Evolutionary conservation across 2,329 filamentous ascomycete genomes (phyloP).

Genomic region (Dactylella cylindrospora): DNA sequence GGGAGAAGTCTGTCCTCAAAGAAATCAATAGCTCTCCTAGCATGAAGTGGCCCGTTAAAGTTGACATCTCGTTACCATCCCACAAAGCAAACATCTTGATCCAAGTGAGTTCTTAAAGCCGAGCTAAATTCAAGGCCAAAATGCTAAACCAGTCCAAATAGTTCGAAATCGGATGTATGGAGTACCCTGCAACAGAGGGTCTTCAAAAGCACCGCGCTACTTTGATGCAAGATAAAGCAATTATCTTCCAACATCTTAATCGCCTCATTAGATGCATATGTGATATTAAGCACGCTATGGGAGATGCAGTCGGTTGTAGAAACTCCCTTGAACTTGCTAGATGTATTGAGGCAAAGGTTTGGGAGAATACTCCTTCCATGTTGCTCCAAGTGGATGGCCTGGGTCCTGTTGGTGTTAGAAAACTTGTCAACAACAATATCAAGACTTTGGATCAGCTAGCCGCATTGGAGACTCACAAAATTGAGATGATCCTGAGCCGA

Average conservation of each 20-base stretch:
- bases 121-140: background rate
- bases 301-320: slow-evolving; percentile 68
- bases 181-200: slow-evolving; percentile 63
- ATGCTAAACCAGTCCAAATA: slow-evolving; percentile 2
- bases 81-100: slow-evolving; percentile 78
- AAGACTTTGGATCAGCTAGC: slow-evolving; percentile 71
- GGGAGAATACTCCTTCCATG: slow-evolving; percentile 80
- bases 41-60: slow-evolving; percentile 71
- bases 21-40: slow-evolving; percentile 69
- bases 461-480: slow-evolving; percentile 65
- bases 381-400: slow-evolving; percentile 80
- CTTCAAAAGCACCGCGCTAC: slow-evolving; percentile 60
- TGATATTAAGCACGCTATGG: slow-evolving; percentile 66
- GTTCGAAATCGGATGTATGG: slow-evolving; percentile 67
- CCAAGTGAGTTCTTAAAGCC: slow-evolving; percentile 55
- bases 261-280: slow-evolving; percentile 73
- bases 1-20: slow-evolving; percentile 70
- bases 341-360: slow-evolving; percentile 71
- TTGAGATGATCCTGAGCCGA: slow-evolving; percentile 74
- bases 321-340: slow-evolving; percentile 75
- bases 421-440: slow-evolving; percentile 70
- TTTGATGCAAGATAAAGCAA: slow-evolving; percentile 62
- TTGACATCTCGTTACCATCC: slow-evolving; percentile 64
- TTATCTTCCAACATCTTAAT: slow-evolving; percentile 69
- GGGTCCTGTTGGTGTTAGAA: slow-evolving; percentile 72